A percentile compares a stretch with the other conserved stretches of the same genome.
These are phyloP conservation scores for Scenedesmus sp. DNA, from an alignment of 163 green algal species.

Conservation along the genomic window DNA sequence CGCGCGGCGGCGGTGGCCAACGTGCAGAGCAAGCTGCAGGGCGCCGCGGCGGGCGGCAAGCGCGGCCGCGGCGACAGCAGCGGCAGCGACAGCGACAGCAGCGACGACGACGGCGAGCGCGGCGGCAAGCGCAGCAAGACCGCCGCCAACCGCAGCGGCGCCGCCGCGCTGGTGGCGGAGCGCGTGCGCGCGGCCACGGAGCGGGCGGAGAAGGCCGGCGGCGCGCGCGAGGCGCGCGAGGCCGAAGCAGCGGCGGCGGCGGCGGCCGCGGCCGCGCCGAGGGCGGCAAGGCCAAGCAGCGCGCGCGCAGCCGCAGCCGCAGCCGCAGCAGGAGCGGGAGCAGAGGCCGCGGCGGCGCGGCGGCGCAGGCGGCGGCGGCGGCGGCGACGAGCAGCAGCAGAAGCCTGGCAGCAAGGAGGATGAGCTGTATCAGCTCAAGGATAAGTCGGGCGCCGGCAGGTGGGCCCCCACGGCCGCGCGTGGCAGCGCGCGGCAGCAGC, in stretches of 20 bases:
- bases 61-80: slow-evolving; percentile 20
- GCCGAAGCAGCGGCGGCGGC: slow-evolving; percentile 37
- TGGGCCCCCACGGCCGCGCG: not conserved
- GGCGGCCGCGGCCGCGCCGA: not conserved
- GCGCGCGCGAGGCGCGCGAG: no score
- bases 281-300: not conserved
- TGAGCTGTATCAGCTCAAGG: slow-evolving; percentile 34
- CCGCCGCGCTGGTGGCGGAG: not conserved
- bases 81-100: slow-evolving; percentile 28
- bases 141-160: not conserved
- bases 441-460: slow-evolving; percentile 25
- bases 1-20: slow-evolving; percentile 13
- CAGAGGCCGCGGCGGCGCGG: not conserved
- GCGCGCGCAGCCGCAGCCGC: not conserved
- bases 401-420: slow-evolving; percentile 33
- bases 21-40: slow-evolving; percentile 24
- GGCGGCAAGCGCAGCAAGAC: not conserved
- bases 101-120: slow-evolving; percentile 6
- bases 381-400: not conserved
- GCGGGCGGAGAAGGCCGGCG: not conserved
- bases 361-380: not conserved
- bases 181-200: slow-evolving; percentile 23
- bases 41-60: not conserved
- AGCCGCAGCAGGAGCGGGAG: slow-evolving; percentile 1
- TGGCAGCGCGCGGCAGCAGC: not conserved